Percentiles rank a stretch among this genome's conserved stretches.
These are phyloP conservation scores for Leishmania amazonensis DNA, from an alignment of 208 protist genomes.

Conservation along the genomic window DNA sequence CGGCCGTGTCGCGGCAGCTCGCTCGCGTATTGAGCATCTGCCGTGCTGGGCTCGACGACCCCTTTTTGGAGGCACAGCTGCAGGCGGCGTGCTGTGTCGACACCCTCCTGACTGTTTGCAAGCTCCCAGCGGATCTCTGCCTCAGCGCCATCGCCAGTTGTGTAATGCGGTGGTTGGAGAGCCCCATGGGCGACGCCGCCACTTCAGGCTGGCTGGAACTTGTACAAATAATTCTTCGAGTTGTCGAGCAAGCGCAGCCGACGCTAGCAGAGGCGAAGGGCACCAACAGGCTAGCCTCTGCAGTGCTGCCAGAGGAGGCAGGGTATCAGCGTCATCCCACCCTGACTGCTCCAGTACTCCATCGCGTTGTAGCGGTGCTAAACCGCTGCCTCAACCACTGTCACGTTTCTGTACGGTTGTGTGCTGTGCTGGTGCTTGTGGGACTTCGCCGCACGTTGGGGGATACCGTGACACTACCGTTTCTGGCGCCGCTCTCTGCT, in stretches of 20 bases:
- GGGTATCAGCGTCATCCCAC: neutral
- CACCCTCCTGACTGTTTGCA: conserved; percentile 13
- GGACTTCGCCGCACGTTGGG: conserved; percentile 36
- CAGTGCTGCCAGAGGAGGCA: neutral
- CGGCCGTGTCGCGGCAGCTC: conserved; percentile 37
- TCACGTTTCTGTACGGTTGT: conserved; percentile 44
- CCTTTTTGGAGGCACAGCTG: conserved; percentile 73
- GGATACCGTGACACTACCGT: conserved; percentile 33
- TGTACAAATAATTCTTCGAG: conserved; percentile 46
- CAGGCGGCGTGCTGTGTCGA: conserved; percentile 45
- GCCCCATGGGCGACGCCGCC: conserved; percentile 22
- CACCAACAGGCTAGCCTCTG: neutral
- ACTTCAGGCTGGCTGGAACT: conserved; percentile 61
- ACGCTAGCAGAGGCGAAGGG: neutral
- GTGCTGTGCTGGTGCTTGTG: conserved; percentile 25
- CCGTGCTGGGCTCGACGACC: conserved; percentile 72
- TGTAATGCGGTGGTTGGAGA: conserved; percentile 54
- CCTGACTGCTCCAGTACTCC: conserved; percentile 41
- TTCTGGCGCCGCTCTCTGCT: conserved; percentile 44
- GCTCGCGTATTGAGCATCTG: conserved; percentile 42
- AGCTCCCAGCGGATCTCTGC: conserved; percentile 38
- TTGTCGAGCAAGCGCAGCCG: conserved; percentile 33
- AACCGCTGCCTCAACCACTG: conserved; percentile 40
- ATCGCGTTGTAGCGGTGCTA: conserved; percentile 40
- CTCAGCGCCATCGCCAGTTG: conserved; percentile 47